Base-by-base conservation (phyloP, 257 asterid species). In the Datura wrightii region DNA sequence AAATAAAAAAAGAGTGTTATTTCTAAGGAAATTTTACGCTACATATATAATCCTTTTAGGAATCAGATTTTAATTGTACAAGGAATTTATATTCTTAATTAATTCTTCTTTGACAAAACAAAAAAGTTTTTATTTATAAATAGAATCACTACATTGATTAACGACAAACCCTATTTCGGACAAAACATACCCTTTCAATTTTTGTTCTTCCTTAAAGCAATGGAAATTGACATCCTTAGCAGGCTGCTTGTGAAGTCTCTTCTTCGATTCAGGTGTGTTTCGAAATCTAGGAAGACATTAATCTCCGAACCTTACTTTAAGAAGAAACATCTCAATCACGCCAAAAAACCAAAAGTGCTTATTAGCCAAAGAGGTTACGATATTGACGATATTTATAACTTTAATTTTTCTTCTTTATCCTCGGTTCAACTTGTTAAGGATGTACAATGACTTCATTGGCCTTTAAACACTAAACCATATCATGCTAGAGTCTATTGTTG, bases 231-330 rank as follows among this genome's bases (percentile, higher is more conserved):
- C 9, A n/a, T 58, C 24, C 78, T 80, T 80, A 24, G 8, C 1
- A 66, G 48, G 18, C 44, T 84, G 37, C 58, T 85, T 2, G 85
- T 86, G 5, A 84, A 88, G 54, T 66, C 83, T 13, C 82, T 88
- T 31, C 6, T 84, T 39, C 74, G 83, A 6, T 88, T 88, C 80
- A 82, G 81, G 67, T 86, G 90, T 62, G 86, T 86, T 7, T 84
- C 89, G 6, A 84, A 84, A 54, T 83, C 70, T 10, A 87, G 85
- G 90, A 79, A 72, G 74, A 0, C 1, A 52, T 56, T 84, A 16
- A 84, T 89, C 4, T 78, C 69, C 72, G 86, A 89, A 79, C 81
- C 44, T 36, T 8, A 44, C 0, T 87, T 89, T 70, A 62, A 42
- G 48, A 82, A 85, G 6, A 15, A 31, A 46, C 90, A 89, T 66